Evolutionary conservation across 2,329 filamentous ascomycete species (phyloP).

Genomic region (Anisogramma anomala): DNA sequence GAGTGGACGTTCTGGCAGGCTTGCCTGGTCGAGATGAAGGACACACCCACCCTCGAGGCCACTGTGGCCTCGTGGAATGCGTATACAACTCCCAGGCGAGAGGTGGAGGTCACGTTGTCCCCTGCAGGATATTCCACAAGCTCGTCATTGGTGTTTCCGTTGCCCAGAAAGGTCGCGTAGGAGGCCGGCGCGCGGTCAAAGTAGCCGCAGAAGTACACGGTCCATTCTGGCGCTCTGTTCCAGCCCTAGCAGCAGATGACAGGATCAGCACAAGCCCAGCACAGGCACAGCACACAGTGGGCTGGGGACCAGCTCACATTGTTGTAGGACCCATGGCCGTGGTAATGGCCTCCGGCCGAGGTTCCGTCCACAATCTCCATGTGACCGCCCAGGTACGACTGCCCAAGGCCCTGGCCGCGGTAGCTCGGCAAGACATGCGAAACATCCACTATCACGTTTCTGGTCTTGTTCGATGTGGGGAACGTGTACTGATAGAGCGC

Average conservation of each 20-base stretch:
- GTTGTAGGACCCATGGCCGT: conserved; percentile 50
- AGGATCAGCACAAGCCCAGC: too few relatives aligned
- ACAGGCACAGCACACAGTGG: too few relatives aligned
- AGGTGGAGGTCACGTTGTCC: conserved; percentile 24
- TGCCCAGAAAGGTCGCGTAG: conserved; percentile 33
- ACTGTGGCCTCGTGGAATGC: conserved; percentile 37
- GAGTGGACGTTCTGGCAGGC: conserved; percentile 47
- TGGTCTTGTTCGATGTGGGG: conserved; percentile 26
- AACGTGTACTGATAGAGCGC: conserved; percentile 53
- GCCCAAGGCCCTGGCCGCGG: conserved; percentile 47
- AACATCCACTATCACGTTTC: conserved; percentile 49
- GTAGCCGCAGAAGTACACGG: conserved; percentile 50
- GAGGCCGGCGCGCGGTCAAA: conserved; percentile 36
- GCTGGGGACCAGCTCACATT: conserved; percentile 37
- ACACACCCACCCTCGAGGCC: conserved; percentile 52
- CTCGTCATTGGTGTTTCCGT: conserved; percentile 21
- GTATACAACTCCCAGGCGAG: conserved; percentile 41
- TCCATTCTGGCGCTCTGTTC: conserved; percentile 53
- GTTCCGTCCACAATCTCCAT: conserved; percentile 43
- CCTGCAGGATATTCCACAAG: conserved; percentile 24
- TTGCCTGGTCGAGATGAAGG: conserved; percentile 50
- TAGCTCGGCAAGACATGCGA: conserved; percentile 55
- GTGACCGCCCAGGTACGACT: conserved; percentile 49
- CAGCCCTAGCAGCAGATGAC: conserved; percentile 35
- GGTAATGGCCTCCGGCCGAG: conserved; percentile 43